Evolutionary conservation across 1,284 basidiomycete genomes (phyloP).

Genomic region (Rhodotorula mucilaginosa): DNA sequence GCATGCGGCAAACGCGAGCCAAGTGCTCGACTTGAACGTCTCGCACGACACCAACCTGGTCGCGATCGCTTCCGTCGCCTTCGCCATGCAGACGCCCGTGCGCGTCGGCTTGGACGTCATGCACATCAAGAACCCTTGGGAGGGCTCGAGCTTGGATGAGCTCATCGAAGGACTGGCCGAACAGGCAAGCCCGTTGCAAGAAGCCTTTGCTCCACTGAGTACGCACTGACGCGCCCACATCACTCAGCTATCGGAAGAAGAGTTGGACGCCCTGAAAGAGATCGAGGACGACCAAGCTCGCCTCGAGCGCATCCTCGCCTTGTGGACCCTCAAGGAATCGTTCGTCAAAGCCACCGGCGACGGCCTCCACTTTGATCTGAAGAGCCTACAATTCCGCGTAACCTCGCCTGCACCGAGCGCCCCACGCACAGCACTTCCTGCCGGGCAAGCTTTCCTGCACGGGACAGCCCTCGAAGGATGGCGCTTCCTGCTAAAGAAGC

Average conservation of each 20-base stretch:
- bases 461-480: neutral
- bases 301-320: conserved; percentile 64
- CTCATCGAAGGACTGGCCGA: conserved; percentile 65
- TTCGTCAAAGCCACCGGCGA: conserved; percentile 75
- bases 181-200: conserved; percentile 55
- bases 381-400: conserved; percentile 11
- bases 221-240: neutral
- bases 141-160: conserved; percentile 57
- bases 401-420: neutral
- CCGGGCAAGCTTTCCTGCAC: neutral
- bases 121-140: conserved; percentile 58
- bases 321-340: conserved; percentile 83
- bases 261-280: neutral
- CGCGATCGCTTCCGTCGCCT: conserved; percentile 60
- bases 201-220: neutral
- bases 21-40: conserved; percentile 64
- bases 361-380: conserved; percentile 30
- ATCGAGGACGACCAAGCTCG: conserved; percentile 48
- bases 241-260: neutral
- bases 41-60: conserved; percentile 72
- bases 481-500: conserved; percentile 7
- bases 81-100: conserved; percentile 48
- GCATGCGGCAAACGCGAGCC: neutral
- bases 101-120: conserved; percentile 73
- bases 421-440: neutral